phyloP scores from a whole-genome alignment of 768 basidiomycete species.

The Calocybe indica region DNA sequence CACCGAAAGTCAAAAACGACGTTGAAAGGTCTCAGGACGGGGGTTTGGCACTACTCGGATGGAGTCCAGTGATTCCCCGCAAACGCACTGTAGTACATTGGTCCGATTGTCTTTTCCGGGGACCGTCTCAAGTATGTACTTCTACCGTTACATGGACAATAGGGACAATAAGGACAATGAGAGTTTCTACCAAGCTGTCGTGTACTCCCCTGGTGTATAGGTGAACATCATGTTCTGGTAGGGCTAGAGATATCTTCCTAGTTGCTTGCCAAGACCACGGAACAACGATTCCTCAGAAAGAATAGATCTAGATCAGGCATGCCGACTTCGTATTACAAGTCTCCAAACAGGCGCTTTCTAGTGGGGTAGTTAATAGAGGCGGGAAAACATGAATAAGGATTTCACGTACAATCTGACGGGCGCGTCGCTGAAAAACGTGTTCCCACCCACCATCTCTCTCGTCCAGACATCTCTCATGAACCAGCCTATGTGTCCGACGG shows the following conservation, averaged over 20 bases:
- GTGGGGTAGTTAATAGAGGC: constrained; percentile 1
- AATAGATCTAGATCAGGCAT: constrained; percentile 5
- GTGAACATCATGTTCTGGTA: no score
- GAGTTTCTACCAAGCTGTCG: no score
- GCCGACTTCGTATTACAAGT: constrained; percentile 14
- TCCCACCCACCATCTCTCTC: constrained; percentile 80
- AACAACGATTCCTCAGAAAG: constrained; percentile 1
- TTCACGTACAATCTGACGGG: constrained; percentile 60
- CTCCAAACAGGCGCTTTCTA: constrained; percentile 67
- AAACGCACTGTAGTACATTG: no score
- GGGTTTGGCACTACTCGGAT: not conserved
- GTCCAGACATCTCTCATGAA: constrained; percentile 84
- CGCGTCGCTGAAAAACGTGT: constrained; percentile 65
- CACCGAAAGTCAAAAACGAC: constrained; percentile 27
- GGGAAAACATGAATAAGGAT: not conserved
- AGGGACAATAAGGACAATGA: no score
- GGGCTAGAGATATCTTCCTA: no score
- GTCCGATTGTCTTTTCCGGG: no score
- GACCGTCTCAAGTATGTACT: no score
- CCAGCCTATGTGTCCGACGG: constrained; percentile 84
- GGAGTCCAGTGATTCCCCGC: no score
- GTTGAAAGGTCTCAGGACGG: constrained; percentile 26
- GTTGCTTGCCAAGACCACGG: not conserved
- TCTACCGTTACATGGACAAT: no score
- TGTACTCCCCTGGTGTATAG: no score